phyloP scores from a whole-genome alignment of 169 alveolate species.

The Plasmodium knowlesi region DNA sequence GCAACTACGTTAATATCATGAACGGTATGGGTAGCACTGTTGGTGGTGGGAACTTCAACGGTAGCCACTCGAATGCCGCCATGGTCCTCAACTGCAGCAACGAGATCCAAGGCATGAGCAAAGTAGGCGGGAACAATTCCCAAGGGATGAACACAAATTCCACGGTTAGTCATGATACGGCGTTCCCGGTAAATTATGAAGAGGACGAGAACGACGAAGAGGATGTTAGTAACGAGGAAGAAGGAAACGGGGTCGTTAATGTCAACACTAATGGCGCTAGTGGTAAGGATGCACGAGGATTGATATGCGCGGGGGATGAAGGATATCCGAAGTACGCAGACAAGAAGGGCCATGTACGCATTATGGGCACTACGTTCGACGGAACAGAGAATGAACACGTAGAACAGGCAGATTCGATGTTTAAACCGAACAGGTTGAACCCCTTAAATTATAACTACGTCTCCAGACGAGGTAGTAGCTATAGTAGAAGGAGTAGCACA shows the following conservation, averaged over 20 bases:
- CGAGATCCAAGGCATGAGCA: background rate
- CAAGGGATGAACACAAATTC: slow-evolving; percentile 19
- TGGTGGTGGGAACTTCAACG: background rate
- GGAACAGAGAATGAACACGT: background rate
- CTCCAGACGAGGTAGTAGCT: background rate
- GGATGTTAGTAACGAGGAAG: background rate
- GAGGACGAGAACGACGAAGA: background rate
- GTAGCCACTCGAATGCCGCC: background rate
- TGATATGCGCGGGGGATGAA: background rate
- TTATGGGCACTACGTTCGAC: background rate
- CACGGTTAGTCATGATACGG: slow-evolving; percentile 8
- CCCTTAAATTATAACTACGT: background rate
- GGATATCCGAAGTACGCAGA: background rate
- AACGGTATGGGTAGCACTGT: background rate
- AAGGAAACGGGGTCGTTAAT: background rate
- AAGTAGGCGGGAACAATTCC: background rate
- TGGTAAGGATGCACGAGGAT: background rate
- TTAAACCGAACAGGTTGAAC: background rate
- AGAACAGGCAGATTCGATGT: background rate
- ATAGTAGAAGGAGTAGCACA: background rate
- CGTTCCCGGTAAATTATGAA: background rate
- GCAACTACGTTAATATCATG: background rate
- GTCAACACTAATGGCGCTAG: background rate
- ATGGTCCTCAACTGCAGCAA: background rate
- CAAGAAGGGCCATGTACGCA: background rate